phyloP scores from a whole-genome alignment of 805 yeast species.

The Ogataea polymorpha region DNA sequence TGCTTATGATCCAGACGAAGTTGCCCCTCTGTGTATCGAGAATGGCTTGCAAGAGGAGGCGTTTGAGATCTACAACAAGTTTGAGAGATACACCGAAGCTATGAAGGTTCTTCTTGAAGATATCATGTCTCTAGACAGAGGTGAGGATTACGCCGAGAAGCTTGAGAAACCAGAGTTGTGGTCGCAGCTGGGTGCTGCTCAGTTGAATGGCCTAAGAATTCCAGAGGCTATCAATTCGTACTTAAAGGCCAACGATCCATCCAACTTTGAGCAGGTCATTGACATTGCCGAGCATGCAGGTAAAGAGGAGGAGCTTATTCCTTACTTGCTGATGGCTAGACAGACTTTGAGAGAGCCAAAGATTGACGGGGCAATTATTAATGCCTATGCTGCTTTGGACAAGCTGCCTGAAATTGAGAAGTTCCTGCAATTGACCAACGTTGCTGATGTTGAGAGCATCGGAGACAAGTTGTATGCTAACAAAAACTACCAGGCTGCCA shows the following conservation, averaged over 20 bases:
- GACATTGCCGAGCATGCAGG: constrained; percentile 96
- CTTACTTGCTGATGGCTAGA: constrained; percentile 89
- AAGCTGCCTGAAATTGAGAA: constrained; percentile 78
- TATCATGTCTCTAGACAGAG: constrained; percentile 91
- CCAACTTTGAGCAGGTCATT: constrained; percentile 85
- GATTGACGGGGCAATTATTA: constrained; percentile 88
- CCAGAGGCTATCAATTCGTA: constrained; percentile 91
- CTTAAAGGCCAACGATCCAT: constrained; percentile 87
- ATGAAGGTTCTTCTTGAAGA: constrained; percentile 90
- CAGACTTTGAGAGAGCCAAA: constrained; percentile 84
- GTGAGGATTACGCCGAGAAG: constrained; percentile 88
- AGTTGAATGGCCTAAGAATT: constrained; percentile 87
- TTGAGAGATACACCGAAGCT: constrained; percentile 74
- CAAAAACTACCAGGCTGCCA: constrained; percentile 88
- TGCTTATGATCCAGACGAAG: constrained; percentile 88
- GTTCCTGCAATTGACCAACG: constrained; percentile 81
- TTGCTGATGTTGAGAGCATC: constrained; percentile 85
- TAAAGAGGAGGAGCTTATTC: constrained; percentile 87
- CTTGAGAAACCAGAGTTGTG: constrained; percentile 82
- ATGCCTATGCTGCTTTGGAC: constrained; percentile 79
- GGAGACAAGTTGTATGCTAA: constrained; percentile 88
- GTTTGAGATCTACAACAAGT: constrained; percentile 83
- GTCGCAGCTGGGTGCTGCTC: constrained; percentile 95
- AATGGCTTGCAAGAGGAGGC: constrained; percentile 92
- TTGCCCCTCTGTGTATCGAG: constrained; percentile 88